A percentile compares a stretch with the other conserved stretches of the same genome.
Evolutionary conservation across 2,329 filamentous ascomycete species (phyloP).

Genomic region (Nigrospora oryzae): DNA sequence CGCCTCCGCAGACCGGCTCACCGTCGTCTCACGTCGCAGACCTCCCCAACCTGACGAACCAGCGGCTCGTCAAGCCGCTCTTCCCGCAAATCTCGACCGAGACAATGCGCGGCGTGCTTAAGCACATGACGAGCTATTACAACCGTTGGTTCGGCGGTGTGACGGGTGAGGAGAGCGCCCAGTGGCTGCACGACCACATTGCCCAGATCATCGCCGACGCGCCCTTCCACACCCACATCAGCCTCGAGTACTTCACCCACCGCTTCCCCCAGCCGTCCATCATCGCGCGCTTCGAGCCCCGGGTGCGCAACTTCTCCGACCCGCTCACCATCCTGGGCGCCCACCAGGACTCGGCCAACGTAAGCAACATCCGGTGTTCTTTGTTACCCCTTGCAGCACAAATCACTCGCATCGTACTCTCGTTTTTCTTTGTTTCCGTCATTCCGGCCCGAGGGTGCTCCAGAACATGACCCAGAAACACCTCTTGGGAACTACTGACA

Average conservation of each 20-base stretch:
- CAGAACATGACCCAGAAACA: too few relatives aligned
- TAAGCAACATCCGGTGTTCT: too few relatives aligned
- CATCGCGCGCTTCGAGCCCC: constrained; percentile 54
- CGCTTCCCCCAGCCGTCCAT: constrained; percentile 63
- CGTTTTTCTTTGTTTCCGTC: too few relatives aligned
- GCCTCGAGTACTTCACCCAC: constrained; percentile 48
- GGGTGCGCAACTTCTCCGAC: constrained; percentile 22
- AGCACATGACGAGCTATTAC: constrained; percentile 52
- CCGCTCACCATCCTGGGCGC: constrained; percentile 51
- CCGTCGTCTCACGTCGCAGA: constrained; percentile 10
- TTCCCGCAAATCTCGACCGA: constrained; percentile 50
- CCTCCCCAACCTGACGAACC: constrained; percentile 31
- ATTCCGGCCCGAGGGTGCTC: too few relatives aligned
- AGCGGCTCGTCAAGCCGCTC: constrained; percentile 46
- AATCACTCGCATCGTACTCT: too few relatives aligned
- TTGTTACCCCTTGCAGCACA: too few relatives aligned
- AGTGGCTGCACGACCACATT: constrained; percentile 26
- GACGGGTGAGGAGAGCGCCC: constrained; percentile 21
- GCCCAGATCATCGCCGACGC: constrained; percentile 23
- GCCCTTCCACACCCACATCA: constrained; percentile 27
- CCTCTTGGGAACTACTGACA: too few relatives aligned
- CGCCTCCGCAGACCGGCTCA: neutral
- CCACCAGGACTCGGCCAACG: constrained; percentile 69
- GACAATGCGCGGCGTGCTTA: constrained; percentile 57
- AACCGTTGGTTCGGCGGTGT: constrained; percentile 44